These are phyloP conservation scores for Nitzschia putrida DNA, from an alignment of 108 stramenopile species.

Conservation along the genomic window DNA sequence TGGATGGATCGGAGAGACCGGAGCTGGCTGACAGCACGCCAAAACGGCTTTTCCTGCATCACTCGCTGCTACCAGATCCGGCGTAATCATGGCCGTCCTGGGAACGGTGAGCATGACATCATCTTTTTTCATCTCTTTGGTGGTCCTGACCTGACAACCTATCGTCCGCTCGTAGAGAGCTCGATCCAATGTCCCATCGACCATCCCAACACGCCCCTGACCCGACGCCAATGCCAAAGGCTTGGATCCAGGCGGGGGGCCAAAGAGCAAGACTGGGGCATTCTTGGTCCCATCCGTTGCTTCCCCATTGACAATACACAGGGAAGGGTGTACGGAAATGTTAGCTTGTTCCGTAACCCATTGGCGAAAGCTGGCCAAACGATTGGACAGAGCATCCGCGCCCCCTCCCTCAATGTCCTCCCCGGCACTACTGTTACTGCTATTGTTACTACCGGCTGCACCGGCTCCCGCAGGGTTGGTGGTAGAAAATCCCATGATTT, in stretches of 20 bases:
- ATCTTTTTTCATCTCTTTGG: constrained; percentile 74
- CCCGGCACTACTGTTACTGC: constrained; percentile 2
- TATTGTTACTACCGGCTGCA: too few species aligned
- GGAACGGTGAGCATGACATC: constrained; percentile 77
- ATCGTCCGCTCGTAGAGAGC: constrained; percentile 83
- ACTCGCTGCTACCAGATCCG: constrained; percentile 84
- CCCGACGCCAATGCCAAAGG: constrained; percentile 20
- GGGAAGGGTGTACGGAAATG: constrained; percentile 60
- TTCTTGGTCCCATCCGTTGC: constrained; percentile 88
- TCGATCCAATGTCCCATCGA: constrained; percentile 65
- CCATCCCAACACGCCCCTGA: constrained; percentile 61
- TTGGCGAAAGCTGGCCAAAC: constrained; percentile 70
- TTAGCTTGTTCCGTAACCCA: constrained; percentile 73
- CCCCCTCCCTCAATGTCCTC: constrained; percentile 43
- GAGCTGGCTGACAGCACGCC: constrained; percentile 56
- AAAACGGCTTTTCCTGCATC: constrained; percentile 79
- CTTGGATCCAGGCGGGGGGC: constrained; percentile 35
- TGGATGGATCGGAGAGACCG: neutral
- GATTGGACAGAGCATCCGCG: constrained; percentile 55
- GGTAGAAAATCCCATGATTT: constrained; percentile 50
- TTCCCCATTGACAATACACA: constrained; percentile 86
- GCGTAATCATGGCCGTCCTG: constrained; percentile 72
- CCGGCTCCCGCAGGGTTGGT: neutral
- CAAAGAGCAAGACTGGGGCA: constrained; percentile 75
- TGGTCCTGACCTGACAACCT: constrained; percentile 80